Base-by-base conservation (phyloP, 306 rosid genomes). In the Oxytropis ochrocephala region DNA sequence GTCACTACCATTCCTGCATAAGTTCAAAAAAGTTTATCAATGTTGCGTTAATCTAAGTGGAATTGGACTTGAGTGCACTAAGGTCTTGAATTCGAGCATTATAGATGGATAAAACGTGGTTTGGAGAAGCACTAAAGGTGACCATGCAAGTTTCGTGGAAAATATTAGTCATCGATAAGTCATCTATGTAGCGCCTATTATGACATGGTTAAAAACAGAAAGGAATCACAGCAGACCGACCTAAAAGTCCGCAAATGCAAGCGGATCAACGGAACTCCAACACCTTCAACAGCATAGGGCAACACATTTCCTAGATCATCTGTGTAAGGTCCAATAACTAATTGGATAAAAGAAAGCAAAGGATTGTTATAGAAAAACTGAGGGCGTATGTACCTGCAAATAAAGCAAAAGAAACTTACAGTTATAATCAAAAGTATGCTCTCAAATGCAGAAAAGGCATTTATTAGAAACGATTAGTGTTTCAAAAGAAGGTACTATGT, bases 221-320 rank as follows among this genome's bases (percentile, higher is more conserved):
- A 53, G 17, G 48, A 38, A 63, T 10, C 39, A 64, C n/a, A 32
- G 72, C 47, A 70, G 35, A 47, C 42, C 30, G 46, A 89, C 97
- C 97, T 77, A 92, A 81, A 65, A 92, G 96, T 39, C 98, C 98
- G 98, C 96, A 75, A 92, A 92, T 60, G 98, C 96, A 70, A 92
- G 96, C 17, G 98, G 98, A 74, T 92, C 98, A 42, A 90, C 96
- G 98, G 98, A 78, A 92, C 98, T 73, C 98, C 96, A 29, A 90
- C 98, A 41, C 98, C 98, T 79, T 92, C 98, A 30, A 88, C 98
- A 0, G 98, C 98, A 77, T 92, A 86, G 3, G 98, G 98, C 53
- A 92, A 52, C 56, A 92, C 98, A 80, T 90, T 92, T 57, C 98
- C 98, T 54, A 92, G 96, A 82, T 92, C 98, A 63, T 92, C 98